Base-by-base conservation (phyloP, 352 stramenopile species). In the Thalassiosira mediterranea region DNA sequence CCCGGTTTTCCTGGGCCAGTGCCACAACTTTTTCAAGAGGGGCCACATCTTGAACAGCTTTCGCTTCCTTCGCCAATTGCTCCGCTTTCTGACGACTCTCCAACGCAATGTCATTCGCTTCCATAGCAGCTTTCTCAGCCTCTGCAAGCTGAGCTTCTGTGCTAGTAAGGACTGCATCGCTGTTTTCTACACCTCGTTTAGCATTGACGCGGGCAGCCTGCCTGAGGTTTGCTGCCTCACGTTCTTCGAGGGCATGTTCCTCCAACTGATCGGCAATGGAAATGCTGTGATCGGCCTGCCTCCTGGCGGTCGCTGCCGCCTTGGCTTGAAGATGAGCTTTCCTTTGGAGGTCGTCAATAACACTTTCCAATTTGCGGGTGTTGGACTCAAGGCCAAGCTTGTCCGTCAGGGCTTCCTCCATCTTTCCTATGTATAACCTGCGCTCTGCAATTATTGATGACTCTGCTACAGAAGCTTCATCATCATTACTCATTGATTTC, bases 241-340 rank as follows among this genome's bases (percentile, higher is more conserved):
- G 60, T 52, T 91, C 85, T 76, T 91, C 85, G 56, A 87, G 51
- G n/a, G 85, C 85, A 71, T 91, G 79, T 28, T 89, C 81, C 31
- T 84, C 81, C 29, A 91, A 60, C 47, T 91, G 81, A 70, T 91
- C 83, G 8, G 85, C 82, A 19, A 78, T 37, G 25, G 73, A 66
- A 10, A 70, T 61, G 42, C 64, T 76, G 37, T 80, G 80, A 64
- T 91, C 85, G 13, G 83, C 82, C 54, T 80, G 56, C 31, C 67
- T 88, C 49, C 83, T 58, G 23, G 72, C 69, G 25, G 80, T 65
- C 13, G 76, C 63, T 25, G 82, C 85, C 23, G 74, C 51, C 26
- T 91, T 84, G 2, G 79, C 66, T 47, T 91, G 85, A 13, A 76
- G 58, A 21, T 82, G 86, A 60, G 65, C 74, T 40, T 72, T 58